A percentile compares a stretch with the other conserved stretches of the same genome.
Evolutionary conservation across 345 rosid species (phyloP).

Genomic region (Noccaea caerulescens): DNA sequence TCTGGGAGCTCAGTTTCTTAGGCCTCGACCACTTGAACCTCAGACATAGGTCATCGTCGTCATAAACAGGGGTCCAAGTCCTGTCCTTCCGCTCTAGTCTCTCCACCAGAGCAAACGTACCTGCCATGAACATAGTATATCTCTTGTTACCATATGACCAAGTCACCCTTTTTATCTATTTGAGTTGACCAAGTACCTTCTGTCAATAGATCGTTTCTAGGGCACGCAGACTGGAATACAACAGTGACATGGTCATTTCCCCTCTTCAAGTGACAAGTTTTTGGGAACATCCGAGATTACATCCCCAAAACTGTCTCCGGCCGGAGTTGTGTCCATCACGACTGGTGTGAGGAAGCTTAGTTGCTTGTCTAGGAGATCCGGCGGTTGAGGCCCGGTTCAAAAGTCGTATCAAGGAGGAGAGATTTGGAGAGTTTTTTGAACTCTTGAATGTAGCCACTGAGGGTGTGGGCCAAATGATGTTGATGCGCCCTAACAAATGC

Average conservation of each 20-base stretch:
- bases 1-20: slow-evolving; percentile 63
- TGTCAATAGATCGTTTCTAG: slow-evolving; percentile 87
- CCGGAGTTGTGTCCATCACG: slow-evolving; percentile 76
- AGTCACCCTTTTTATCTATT: background rate
- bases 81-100: slow-evolving; percentile 60
- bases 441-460: slow-evolving; percentile 88
- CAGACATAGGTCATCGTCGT: slow-evolving; percentile 93
- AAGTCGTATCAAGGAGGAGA: slow-evolving; percentile 56
- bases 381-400: slow-evolving; percentile 72
- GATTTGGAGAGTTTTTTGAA: slow-evolving; percentile 77
- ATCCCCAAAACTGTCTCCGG: slow-evolving; percentile 78
- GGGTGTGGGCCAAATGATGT: slow-evolving; percentile 88
- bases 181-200: slow-evolving; percentile 66
- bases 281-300: slow-evolving; percentile 69
- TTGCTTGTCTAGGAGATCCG: slow-evolving; percentile 77
- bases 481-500: slow-evolving; percentile 79
- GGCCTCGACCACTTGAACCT: slow-evolving; percentile 90
- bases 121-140: slow-evolving; percentile 31
- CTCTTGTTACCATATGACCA: slow-evolving; percentile 27
- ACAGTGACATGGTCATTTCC: slow-evolving; percentile 68
- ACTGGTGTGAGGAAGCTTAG: slow-evolving; percentile 88
- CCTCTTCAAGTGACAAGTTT: slow-evolving; percentile 72
- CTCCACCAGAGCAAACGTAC: slow-evolving; percentile 88
- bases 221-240: slow-evolving; percentile 94
- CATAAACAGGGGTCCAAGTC: slow-evolving; percentile 82